These are phyloP conservation scores for Oryza punctata DNA, from an alignment of 176 grass and related monocot genomes.

Conservation along the genomic window DNA sequence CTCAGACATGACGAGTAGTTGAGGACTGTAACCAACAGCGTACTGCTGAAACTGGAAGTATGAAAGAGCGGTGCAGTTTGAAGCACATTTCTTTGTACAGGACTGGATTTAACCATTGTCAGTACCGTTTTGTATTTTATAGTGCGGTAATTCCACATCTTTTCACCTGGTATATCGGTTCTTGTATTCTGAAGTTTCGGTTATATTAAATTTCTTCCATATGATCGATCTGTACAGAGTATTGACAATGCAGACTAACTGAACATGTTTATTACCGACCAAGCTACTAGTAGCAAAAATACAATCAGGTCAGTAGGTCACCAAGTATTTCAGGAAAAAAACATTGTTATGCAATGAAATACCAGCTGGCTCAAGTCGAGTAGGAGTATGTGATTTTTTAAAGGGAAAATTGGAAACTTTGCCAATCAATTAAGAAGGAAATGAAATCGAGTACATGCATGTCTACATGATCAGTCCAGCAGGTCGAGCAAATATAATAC, in stretches of 20 bases:
- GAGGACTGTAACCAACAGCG: not conserved
- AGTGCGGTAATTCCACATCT: not conserved
- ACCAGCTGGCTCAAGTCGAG: no score
- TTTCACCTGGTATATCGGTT: not conserved
- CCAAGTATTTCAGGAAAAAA: not conserved
- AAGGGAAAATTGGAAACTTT: no score
- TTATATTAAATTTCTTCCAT: not conserved
- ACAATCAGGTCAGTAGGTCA: not conserved
- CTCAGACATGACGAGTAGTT: not conserved
- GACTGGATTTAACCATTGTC: not conserved
- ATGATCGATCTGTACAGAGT: not conserved
- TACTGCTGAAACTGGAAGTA: not conserved
- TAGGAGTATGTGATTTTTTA: no score
- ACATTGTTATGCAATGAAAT: no score
- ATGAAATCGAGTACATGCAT: not conserved
- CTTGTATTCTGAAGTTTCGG: not conserved
- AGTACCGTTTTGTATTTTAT: not conserved
- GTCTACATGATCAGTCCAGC: not conserved
- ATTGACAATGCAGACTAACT: not conserved
- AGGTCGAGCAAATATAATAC: not conserved
- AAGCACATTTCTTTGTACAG: not conserved
- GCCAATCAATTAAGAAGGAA: no score
- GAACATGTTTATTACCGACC: not conserved
- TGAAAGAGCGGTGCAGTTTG: not conserved
- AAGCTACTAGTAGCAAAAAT: not conserved